Percentiles rank a stretch among this genome's conserved stretches.
Conservation (phyloP, 192 early-diverging fungal species). For the Phlyctochytrium planicorne region DNA sequence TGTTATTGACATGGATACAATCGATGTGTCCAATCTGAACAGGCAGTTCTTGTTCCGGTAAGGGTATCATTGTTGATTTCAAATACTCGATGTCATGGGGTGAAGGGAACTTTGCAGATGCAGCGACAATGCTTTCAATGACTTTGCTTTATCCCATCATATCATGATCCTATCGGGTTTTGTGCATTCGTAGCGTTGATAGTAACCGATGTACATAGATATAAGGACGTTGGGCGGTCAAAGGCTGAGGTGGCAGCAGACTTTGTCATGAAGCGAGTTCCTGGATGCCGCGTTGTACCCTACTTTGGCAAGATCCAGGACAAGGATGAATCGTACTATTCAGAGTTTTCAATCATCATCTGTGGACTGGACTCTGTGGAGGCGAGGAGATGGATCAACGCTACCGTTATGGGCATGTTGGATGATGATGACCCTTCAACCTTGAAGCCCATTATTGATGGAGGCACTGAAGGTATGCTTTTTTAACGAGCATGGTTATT, state of each 20-base stretch:
- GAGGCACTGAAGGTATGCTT: constrained; percentile 82
- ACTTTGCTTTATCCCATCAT: too few species aligned
- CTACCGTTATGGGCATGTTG: constrained; percentile 74
- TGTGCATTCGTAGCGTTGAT: not conserved
- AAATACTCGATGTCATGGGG: too few species aligned
- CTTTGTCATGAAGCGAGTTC: constrained; percentile 81
- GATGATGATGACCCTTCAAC: constrained; percentile 72
- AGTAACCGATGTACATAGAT: constrained; percentile 25
- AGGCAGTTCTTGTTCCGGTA: constrained; percentile 96
- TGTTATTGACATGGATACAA: constrained; percentile 97
- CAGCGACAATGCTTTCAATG: too few species aligned
- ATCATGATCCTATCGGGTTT: too few species aligned
- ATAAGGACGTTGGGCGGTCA: constrained; percentile 83
- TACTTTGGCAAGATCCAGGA: constrained; percentile 93
- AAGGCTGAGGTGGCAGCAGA: constrained; percentile 79
- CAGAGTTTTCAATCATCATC: constrained; percentile 81
- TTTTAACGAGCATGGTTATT: not conserved
- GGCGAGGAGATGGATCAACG: constrained; percentile 97
- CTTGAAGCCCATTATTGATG: constrained; percentile 89
- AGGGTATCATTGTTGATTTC: constrained; percentile 1
- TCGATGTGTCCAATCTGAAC: constrained; percentile 97
- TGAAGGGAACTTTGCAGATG: too few species aligned
- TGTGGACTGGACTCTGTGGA: constrained; percentile 95
- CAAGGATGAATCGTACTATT: constrained; percentile 91
- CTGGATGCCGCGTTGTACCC: constrained; percentile 74